Base-by-base conservation (phyloP, 2,329 filamentous ascomycete species). In the Trichoderma brevicompactum region DNA sequence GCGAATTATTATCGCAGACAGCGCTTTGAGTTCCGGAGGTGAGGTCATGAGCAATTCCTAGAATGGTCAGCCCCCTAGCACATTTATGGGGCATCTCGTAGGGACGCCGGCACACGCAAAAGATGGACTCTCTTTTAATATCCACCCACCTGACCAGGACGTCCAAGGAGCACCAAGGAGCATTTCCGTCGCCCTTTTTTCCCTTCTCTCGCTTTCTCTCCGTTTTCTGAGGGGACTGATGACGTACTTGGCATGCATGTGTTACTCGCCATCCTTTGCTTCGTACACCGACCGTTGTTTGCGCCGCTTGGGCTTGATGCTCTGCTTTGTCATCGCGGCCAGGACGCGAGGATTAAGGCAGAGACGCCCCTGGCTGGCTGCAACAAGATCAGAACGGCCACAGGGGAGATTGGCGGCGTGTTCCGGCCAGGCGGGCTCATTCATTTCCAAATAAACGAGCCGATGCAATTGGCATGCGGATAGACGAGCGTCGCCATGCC, bases 361-460 rank as follows among this genome's bases (percentile, higher is more conserved):
- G 55, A 59, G 55, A 49, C 28, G 50, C 36, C 52, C 17, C 52
- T 34, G 12, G 13, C 2, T 60, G 34, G 55, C 43, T 19, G 34
- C 23, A 28, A 48, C 9, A n/a, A 49, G 34, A 15, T 28, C 41
- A 59, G 32, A 10, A 38, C 8, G 17, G 6, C 36, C 15, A 17
- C 13, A 3, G 7, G 44, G 44, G 44, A 50, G 19, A 60, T 49
- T 60, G 36, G 56, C 52, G 52, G 49, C 55, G 43, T 48, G 43
- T 59, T 59, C 34, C 55, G 44, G 40, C 54, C 41, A 44, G 54
- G 40, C 54, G 41, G 55, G 34, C 49, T 53, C 49, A 53, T 53
- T 53, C 17, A 36, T 38, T 38, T 38, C 32, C n/a, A 32, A 53
- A 38, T 53, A 17, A 38, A 19, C 34, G 49, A 52, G 49, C 32